Conservation (phyloP, 345 rosid genomes). For the sweet orange (Citrus sinensis) region DVS_A1.0 CM039169.1:29889501-29890000, state of each 20-base stretch:
- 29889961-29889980: slow-evolving; percentile 68
- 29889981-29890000: slow-evolving; percentile 12
- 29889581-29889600: slow-evolving; percentile 49
- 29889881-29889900: slow-evolving; percentile 29
- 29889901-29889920: slow-evolving; percentile 37
- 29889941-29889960: slow-evolving; percentile 92
- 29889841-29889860: slow-evolving; percentile 15
- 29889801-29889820: slow-evolving; percentile 5
- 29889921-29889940: slow-evolving; percentile 88
- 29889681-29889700: slow-evolving; percentile 81
- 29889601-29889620: slow-evolving; percentile 53
- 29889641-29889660: slow-evolving; percentile 58
- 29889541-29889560: slow-evolving; percentile 38
- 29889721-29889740: slow-evolving; percentile 43
- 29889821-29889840: slow-evolving; percentile 20
- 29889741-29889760: slow-evolving; percentile 30
- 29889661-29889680: slow-evolving; percentile 74
- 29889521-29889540: slow-evolving; percentile 30
- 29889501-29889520: slow-evolving; percentile 58
- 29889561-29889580: slow-evolving; percentile 17
- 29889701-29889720: slow-evolving; percentile 80
- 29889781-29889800: slow-evolving; percentile 17
- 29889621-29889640: slow-evolving; percentile 71
- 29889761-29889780: slow-evolving; percentile 16
- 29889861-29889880: slow-evolving; percentile 20